These are phyloP conservation scores for Cystofilobasidium macerans DNA, from an alignment of 768 basidiomycete genomes.

Conservation along the genomic window DNA sequence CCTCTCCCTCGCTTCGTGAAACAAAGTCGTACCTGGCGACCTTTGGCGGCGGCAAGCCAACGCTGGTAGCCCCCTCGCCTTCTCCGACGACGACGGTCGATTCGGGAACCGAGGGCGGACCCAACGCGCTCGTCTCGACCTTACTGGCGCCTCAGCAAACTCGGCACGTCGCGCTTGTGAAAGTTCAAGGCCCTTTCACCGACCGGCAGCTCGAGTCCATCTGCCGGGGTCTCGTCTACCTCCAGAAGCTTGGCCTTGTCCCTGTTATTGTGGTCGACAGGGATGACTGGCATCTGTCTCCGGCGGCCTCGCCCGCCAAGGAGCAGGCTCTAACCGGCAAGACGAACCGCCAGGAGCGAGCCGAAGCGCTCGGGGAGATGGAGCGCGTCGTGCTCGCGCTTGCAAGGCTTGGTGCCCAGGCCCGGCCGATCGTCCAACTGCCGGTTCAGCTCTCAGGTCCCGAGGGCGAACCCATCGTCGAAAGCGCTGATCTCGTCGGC, in stretches of 20 bases:
- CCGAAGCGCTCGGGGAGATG: conserved; percentile 60
- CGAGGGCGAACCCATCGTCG: conserved; percentile 6
- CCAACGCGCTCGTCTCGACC: conserved; percentile 43
- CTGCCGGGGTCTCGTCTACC: conserved; percentile 80
- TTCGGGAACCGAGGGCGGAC: conserved; percentile 30
- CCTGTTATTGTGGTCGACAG: conserved; percentile 91
- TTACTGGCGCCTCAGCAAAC: conserved; percentile 61
- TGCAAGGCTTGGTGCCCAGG: conserved; percentile 71
- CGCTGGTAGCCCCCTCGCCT: no score
- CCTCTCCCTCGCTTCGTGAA: conserved; percentile 84
- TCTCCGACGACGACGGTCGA: conserved; percentile 30
- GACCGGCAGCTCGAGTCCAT: conserved; percentile 90
- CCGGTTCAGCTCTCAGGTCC: conserved; percentile 29
- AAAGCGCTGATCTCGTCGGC: conserved; percentile 4
- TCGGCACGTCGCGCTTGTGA: conserved; percentile 81
- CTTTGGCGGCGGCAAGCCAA: conserved; percentile 48
- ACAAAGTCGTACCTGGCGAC: conserved; percentile 79
- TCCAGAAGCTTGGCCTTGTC: conserved; percentile 89
- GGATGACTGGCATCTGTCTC: conserved; percentile 49
- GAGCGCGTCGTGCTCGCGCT: conserved; percentile 73
- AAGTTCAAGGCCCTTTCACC: conserved; percentile 90
- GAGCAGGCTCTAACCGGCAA: conserved; percentile 47
- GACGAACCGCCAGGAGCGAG: conserved; percentile 50
- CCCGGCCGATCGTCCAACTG: conserved; percentile 78
- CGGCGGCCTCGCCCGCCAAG: no score